These are phyloP conservation scores for Datisca glomerata DNA, from an alignment of 306 rosid species.

Conservation along the genomic window DNA sequence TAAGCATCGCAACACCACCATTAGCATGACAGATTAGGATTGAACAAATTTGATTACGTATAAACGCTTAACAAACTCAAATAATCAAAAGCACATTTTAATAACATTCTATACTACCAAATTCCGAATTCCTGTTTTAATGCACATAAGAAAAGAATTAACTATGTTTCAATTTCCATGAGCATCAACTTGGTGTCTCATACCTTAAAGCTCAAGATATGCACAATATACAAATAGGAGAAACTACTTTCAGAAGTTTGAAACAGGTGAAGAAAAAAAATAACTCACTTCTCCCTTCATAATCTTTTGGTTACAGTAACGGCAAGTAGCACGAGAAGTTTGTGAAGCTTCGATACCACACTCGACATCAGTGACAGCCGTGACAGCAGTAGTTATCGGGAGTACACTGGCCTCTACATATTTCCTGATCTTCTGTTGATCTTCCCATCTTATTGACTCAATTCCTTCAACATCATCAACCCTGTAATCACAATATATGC, in stretches of 20 bases:
- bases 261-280: background rate
- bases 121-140: too few relatives aligned
- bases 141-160: background rate
- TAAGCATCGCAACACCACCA: too few relatives aligned
- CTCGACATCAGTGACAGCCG: conserved; percentile 20
- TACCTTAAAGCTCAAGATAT: too few relatives aligned
- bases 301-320: conserved; percentile 54
- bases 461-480: conserved; percentile 81
- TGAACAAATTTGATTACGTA: background rate
- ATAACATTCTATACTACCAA: background rate
- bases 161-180: background rate
- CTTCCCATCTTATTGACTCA: conserved; percentile 86
- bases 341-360: conserved; percentile 59
- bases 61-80: background rate
- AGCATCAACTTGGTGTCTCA: too few relatives aligned
- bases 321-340: conserved; percentile 82
- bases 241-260: too few relatives aligned
- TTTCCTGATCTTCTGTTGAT: conserved; percentile 72
- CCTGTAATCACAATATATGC: conserved; percentile 24
- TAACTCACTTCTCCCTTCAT: conserved; percentile 66
- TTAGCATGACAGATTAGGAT: too few relatives aligned
- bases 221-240: too few relatives aligned
- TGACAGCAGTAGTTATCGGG: conserved; percentile 10
- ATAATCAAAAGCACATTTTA: background rate
- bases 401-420: conserved; percentile 44